A percentile compares a stretch with the other conserved stretches of the same genome.
Evolutionary conservation across 257 asterid genomes (phyloP).

Genomic region (Lithospermum erythrorhizon): DNA sequence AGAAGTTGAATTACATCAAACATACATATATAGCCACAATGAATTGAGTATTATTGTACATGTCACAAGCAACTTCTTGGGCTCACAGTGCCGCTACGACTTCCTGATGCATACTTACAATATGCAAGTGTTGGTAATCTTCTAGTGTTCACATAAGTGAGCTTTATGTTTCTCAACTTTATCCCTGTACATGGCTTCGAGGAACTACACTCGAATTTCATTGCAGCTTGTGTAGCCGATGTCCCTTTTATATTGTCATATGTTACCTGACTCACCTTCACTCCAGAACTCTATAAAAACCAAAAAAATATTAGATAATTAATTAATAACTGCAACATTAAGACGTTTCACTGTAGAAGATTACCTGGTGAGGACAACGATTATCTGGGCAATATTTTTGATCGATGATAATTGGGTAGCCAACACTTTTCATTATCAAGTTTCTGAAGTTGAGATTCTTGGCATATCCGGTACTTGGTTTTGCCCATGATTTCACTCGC

Average conservation of each 20-base stretch:
- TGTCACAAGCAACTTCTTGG: conserved; percentile 48
- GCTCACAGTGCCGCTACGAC: conserved; percentile 26
- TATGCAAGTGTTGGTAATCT: conserved; percentile 30
- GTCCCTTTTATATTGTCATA: conserved; percentile 61
- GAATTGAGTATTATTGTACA: too few relatives aligned
- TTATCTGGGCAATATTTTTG: conserved; percentile 56
- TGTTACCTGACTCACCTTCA: conserved; percentile 45
- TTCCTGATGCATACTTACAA: conserved; percentile 51
- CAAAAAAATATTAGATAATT: too few relatives aligned
- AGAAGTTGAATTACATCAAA: background rate
- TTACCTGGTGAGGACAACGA: conserved; percentile 48
- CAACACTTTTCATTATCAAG: conserved; percentile 49
- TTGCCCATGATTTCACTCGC: conserved; percentile 64
- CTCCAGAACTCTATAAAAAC: conserved; percentile 42
- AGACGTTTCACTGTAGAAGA: too few relatives aligned
- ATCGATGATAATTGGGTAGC: conserved; percentile 62
- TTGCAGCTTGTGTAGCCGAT: conserved; percentile 54
- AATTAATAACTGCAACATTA: too few relatives aligned
- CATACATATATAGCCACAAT: too few relatives aligned
- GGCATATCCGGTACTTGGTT: conserved; percentile 45
- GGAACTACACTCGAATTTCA: conserved; percentile 51
- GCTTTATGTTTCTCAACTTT: conserved; percentile 40
- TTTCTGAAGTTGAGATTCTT: conserved; percentile 37
- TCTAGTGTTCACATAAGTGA: conserved; percentile 24
- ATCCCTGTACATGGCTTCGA: conserved; percentile 51